phyloP scores from a whole-genome alignment of 768 basidiomycete genomes.

The Auriculariales sp. region DNA sequence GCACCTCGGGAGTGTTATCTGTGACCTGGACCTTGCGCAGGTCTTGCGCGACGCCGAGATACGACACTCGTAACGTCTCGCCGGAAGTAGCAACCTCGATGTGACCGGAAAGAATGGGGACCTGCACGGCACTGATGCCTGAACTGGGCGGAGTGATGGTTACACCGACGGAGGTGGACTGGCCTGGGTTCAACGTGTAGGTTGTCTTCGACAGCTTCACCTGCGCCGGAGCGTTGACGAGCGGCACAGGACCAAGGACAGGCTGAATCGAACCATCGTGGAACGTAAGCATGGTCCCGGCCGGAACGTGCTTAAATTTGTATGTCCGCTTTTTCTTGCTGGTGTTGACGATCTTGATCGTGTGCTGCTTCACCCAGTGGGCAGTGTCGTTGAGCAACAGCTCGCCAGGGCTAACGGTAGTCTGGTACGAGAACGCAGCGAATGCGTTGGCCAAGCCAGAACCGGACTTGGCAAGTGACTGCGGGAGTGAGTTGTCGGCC shows the following conservation, averaged over 20 bases:
- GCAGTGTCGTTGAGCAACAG: conserved; percentile 19
- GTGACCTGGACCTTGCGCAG: conserved; percentile 1
- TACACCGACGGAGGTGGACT: conserved; percentile 25
- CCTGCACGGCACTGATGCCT: conserved; percentile 18
- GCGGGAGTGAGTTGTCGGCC: background rate
- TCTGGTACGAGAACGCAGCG: conserved; percentile 15
- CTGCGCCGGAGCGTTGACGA: background rate
- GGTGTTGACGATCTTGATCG: conserved; percentile 2
- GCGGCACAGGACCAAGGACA: background rate
- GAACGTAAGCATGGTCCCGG: background rate
- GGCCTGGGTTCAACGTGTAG: conserved; percentile 31
- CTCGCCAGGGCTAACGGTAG: conserved; percentile 17
- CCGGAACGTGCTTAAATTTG: conserved; percentile 1
- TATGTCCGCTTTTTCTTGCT: conserved; percentile 4
- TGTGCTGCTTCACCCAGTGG: background rate
- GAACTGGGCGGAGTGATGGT: conserved; percentile 31
- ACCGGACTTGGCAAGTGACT: background rate
- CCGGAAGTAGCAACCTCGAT: conserved; percentile 17
- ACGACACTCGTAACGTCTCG: conserved; percentile 4
- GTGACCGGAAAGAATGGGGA: conserved; percentile 47
- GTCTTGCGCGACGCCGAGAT: conserved; percentile 1
- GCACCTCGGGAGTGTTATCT: background rate
- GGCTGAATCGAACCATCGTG: background rate
- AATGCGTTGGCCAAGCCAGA: conserved; percentile 5
- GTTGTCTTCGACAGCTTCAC: background rate